Percentiles rank a stretch among this genome's conserved stretches.
Conservation (phyloP, 2,329 filamentous ascomycete species). For the Colletotrichum paranaense region DNA sequence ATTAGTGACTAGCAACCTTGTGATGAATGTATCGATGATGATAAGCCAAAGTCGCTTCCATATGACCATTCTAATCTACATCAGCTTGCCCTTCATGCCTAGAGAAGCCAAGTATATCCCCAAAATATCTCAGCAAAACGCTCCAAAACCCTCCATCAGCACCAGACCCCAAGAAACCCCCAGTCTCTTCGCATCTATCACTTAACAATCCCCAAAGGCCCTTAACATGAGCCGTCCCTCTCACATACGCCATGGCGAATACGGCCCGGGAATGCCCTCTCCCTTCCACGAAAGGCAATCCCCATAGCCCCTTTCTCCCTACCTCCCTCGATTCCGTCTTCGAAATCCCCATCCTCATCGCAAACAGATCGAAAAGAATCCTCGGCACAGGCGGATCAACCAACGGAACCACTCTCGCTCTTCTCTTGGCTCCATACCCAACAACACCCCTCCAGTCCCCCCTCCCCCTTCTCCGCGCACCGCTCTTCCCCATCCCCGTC, state of each 20-base stretch:
- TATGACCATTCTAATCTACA: not conserved
- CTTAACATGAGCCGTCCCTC: not conserved
- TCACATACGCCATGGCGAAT: constrained; percentile 5
- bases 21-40: not conserved
- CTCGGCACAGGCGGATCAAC: not conserved
- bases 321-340: not conserved
- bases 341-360: not conserved
- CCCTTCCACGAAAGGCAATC: not conserved
- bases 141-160: not conserved
- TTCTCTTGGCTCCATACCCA: not conserved
- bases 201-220: not conserved
- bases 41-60: not conserved
- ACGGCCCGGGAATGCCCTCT: constrained; percentile 7
- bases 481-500: not conserved
- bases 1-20: not conserved
- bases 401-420: not conserved
- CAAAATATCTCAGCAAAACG: not conserved
- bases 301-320: not conserved
- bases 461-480: not conserved
- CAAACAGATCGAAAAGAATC: not conserved
- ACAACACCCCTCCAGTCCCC: not conserved
- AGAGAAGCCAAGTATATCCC: not conserved
- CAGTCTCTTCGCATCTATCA: not conserved
- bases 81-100: not conserved
- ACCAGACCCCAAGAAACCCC: not conserved